Base-by-base conservation (phyloP, 345 rosid genomes). In the Pistacia integerrima region DNA sequence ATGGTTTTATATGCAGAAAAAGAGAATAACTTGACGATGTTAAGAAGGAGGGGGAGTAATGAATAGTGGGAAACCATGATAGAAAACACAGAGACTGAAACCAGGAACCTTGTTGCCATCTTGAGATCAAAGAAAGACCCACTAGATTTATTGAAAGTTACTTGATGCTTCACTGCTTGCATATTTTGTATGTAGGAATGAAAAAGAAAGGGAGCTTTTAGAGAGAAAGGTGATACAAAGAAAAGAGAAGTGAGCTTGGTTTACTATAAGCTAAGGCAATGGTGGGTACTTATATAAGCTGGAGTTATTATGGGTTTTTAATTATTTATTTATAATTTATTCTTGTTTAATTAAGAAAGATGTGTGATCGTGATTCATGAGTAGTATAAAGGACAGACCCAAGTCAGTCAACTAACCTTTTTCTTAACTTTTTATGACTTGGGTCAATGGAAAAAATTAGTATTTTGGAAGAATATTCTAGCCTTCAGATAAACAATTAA, bases 21-120 rank as follows among this genome's bases (percentile, higher is more conserved):
- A 30, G 77, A 69, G 59, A 1, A 6, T 41, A 69, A 69, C 11
- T 69, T 10, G 78, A 77, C 82, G 57, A n/a, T 68, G 67, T 60
- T 73, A 74, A 82, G 84, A 73, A 77, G 74, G 69, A 77, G 65
- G 63, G 86, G 60, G 33, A 72, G 41, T 18, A 81, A 69, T 10
- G 83, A 73, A 61, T 79, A 64, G 78, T 72, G 79, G 35, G 87
- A 75, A 55, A 86, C 25, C 44, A 87, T 33, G 41, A 87, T 54
- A 13, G 87, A 89, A 56, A 85, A 74, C 69, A 90, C 58, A 25
- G 88, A 83, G 44, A 82, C 73, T 5, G 77, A 48, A 59, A 81
- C 78, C 66, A 88, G 33, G 38, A 80, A 64, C 60, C 71, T 87
- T 44, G 79, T 63, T 49, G 83, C 76, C 46, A 64, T 78, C 72